Base-by-base conservation (phyloP, 2,329 filamentous ascomycete species). In the Fusarium lyarnte region DNA sequence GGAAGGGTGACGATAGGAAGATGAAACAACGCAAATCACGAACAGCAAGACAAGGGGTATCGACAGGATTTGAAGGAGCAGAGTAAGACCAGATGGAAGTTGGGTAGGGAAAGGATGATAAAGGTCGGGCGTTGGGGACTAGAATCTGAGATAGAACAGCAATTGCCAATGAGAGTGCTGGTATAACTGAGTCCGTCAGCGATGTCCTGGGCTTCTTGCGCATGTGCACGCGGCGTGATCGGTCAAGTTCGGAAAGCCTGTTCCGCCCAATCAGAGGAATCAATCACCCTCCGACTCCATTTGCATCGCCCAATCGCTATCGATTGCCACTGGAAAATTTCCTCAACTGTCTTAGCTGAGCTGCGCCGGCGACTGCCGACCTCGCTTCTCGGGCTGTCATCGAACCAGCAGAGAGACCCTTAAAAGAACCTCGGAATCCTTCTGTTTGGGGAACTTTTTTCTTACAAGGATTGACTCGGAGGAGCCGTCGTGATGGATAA, bases 151-250 rank as follows among this genome's bases (percentile, higher is more conserved):
- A 59, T 54, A 49, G 23, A 63, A 66, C 63, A 42, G 55, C 58
- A 61, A 71, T 76, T 77, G 52, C 74, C 74, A 76, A 76, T 76
- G 66, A 73, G 73, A 67, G 52, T 58, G 70, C 57, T 63, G 71
- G 58, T 71, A 77, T 69, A 74, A 75, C 59, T 59, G 58, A 45
- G 47, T 42, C 46, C 52, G 71, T 70, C 69, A 70, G 70, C 61
- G 58, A 65, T 49, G 60, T 61, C 66, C 45, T 25, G 25, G 25
- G 25, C 25, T 65, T 57, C 53, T 47, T 45, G 46, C 36, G 47
- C 70, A 66, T 70, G 69, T 51, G 65, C 65, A 68, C 39, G 45
- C 69, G 53, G 43, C 49, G 67, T 67, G 42, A 57, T 77, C 76
- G 76, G 74, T 71, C 73, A 73, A 70, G 66, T 66, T 77, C 75